A percentile compares a stretch with the other conserved stretches of the same genome.
These are phyloP conservation scores for Macrophomina phaseolina DNA, from an alignment of 2,329 filamentous ascomycete species.

Conservation along the genomic window DNA sequence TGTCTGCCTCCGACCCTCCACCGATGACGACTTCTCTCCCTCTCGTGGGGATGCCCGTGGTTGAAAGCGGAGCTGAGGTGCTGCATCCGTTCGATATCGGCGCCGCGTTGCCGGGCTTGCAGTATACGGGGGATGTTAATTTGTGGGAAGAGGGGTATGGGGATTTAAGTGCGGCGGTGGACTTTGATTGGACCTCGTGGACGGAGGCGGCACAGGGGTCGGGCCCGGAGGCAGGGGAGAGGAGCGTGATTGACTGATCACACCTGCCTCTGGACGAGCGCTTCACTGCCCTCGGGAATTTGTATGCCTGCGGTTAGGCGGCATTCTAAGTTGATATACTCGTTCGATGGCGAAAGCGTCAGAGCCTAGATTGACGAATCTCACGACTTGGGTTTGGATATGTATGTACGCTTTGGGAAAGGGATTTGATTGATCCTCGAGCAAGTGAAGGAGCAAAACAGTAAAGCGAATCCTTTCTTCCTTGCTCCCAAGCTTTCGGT, in stretches of 20 bases:
- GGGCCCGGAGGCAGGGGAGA: background rate
- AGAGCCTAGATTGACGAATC: background rate
- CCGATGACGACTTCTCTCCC: constrained; percentile 20
- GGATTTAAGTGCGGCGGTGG: constrained; percentile 50
- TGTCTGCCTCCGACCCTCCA: background rate
- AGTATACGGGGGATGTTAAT: constrained; percentile 43
- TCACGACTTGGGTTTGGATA: too few relatives aligned
- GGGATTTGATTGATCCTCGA: too few relatives aligned
- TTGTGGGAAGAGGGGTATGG: constrained; percentile 51
- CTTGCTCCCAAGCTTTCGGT: too few relatives aligned
- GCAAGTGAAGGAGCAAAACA: too few relatives aligned
- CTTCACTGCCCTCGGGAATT: too few relatives aligned
- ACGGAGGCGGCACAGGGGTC: constrained; percentile 15
- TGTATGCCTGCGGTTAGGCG: too few relatives aligned
- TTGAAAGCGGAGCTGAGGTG: constrained; percentile 32
- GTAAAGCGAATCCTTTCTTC: too few relatives aligned
- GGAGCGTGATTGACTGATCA: background rate
- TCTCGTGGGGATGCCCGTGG: background rate
- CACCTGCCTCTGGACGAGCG: too few relatives aligned
- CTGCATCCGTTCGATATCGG: constrained; percentile 12
- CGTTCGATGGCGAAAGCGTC: too few relatives aligned
- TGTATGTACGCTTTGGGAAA: too few relatives aligned
- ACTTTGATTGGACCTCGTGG: constrained; percentile 45
- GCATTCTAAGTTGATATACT: too few relatives aligned
- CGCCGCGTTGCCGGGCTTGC: constrained; percentile 5